These are phyloP conservation scores for Cryptococcus hybrid DNA, from an alignment of 1,284 basidiomycete species.

Conservation along the genomic window DNA sequence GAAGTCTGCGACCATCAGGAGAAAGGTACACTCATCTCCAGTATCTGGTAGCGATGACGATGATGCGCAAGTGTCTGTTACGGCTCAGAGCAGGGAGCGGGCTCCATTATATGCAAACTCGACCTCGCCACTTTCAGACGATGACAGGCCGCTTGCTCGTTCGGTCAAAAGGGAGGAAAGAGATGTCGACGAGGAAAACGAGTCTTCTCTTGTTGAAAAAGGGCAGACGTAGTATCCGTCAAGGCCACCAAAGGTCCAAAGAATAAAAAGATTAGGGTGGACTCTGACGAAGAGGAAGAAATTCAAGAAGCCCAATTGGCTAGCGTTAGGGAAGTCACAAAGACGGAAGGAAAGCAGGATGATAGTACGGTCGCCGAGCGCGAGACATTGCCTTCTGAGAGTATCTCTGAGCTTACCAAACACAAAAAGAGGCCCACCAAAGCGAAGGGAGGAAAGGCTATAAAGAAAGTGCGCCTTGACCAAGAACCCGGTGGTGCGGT, in stretches of 20 bases:
- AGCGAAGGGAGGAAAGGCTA: conserved; percentile 20
- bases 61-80: neutral
- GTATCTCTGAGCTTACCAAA: conserved; percentile 1
- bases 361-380: neutral
- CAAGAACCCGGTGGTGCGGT: neutral
- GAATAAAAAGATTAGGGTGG: conserved; percentile 1
- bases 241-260: neutral
- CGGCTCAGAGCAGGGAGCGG: conserved; percentile 1
- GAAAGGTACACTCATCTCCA: neutral
- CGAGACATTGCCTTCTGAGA: neutral
- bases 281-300: conserved; percentile 5
- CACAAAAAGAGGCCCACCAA: conserved; percentile 23
- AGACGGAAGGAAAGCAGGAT: neutral
- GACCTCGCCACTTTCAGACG: conserved; percentile 10
- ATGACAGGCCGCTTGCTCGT: neutral
- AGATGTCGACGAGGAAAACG: neutral
- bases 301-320: neutral
- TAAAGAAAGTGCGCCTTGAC: conserved; percentile 31
- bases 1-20: neutral
- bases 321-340: neutral
- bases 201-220: neutral
- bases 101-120: conserved; percentile 10
- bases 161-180: neutral
- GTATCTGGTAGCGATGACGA: neutral
- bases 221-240: neutral